Evolutionary conservation across 2,329 filamentous ascomycete genomes (phyloP).

Genomic region (Blumeria graminis): DNA sequence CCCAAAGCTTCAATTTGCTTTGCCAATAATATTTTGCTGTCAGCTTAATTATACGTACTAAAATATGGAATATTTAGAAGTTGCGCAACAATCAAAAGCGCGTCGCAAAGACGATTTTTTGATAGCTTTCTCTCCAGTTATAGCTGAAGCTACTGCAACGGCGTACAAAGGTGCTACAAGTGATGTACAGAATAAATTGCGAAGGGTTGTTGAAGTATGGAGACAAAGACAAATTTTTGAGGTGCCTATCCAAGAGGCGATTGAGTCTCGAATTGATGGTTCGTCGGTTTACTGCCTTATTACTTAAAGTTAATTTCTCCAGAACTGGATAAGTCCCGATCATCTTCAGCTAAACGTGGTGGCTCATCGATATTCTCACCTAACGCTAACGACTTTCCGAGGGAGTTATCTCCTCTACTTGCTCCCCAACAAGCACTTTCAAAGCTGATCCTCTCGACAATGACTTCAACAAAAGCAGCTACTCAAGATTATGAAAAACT

Average conservation of each 20-base stretch:
- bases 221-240: conserved; percentile 71
- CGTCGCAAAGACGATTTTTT: conserved; percentile 84
- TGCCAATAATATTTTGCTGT: too few species aligned
- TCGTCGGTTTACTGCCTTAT: conserved; percentile 12
- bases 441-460: conserved; percentile 46
- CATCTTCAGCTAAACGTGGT: conserved; percentile 23
- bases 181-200: conserved; percentile 71
- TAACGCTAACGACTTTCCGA: conserved; percentile 33
- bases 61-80: conserved; percentile 31
- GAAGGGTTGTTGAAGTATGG: conserved; percentile 87
- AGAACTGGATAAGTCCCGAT: conserved; percentile 40
- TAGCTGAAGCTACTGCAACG: conserved; percentile 71
- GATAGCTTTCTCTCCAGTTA: conserved; percentile 69
- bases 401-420: conserved; percentile 55
- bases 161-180: conserved; percentile 75
- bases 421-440: conserved; percentile 47
- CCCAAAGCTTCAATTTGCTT: too few species aligned
- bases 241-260: conserved; percentile 47
- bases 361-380: conserved; percentile 49
- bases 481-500: conserved; percentile 68
- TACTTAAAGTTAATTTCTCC: conserved; percentile 3
- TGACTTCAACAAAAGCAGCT: conserved; percentile 42
- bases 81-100: conserved; percentile 86
- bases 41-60: too few species aligned
- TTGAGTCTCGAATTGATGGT: conserved; percentile 65